phyloP scores from a whole-genome alignment of 139 green algal genomes.

The Gonium pectorale region DNA sequence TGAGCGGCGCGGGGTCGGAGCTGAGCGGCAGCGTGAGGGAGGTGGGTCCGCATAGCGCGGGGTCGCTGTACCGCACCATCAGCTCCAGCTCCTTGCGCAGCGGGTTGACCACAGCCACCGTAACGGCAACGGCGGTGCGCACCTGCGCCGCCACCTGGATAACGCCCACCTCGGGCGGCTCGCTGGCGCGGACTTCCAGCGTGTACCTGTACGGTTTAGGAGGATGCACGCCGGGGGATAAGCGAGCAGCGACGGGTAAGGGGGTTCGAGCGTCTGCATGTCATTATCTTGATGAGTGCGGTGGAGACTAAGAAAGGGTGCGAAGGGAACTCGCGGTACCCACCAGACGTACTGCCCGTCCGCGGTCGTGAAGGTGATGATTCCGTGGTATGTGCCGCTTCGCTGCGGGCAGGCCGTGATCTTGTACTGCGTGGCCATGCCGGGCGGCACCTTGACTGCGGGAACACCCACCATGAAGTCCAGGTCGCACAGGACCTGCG shows the following conservation, averaged over 20 bases:
- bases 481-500: conserved; percentile 71
- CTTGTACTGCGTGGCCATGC: conserved; percentile 46
- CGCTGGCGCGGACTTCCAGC: conserved; percentile 66
- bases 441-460: conserved; percentile 39
- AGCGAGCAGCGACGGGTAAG: conserved; percentile 1
- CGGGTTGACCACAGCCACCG: conserved; percentile 61
- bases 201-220: conserved; percentile 53
- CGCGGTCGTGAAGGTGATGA: conserved; percentile 71
- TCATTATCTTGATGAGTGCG: not conserved
- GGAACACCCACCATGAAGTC: conserved; percentile 61
- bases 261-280: too few species aligned
- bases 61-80: conserved; percentile 53
- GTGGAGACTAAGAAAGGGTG: not conserved
- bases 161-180: conserved; percentile 67
- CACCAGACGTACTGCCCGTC: conserved; percentile 80
- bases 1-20: conserved; percentile 31
- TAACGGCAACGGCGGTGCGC: conserved; percentile 54
- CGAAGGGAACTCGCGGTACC: not conserved
- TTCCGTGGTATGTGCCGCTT: conserved; percentile 64
- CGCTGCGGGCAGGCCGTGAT: conserved; percentile 50
- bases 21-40: conserved; percentile 49
- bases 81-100: conserved; percentile 58
- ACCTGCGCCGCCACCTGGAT: conserved; percentile 66
- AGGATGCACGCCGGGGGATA: not conserved
- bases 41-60: conserved; percentile 59